phyloP scores from a whole-genome alignment of 139 green algal genomes.

The Axilococcus clingmanii region DNA sequence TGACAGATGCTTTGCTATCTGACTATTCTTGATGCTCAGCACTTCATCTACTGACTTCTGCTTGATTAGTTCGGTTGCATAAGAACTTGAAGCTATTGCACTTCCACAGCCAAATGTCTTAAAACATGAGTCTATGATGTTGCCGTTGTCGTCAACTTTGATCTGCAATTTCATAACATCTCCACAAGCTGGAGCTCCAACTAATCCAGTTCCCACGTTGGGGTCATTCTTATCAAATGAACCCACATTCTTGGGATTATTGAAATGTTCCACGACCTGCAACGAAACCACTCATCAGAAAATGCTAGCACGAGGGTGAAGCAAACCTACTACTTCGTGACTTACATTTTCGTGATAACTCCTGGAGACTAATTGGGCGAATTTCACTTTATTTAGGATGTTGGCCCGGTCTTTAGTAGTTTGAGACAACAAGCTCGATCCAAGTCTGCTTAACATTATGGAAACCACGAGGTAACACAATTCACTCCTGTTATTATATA shows the following conservation, averaged over 20 bases:
- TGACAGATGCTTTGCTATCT: slow-evolving; percentile 95
- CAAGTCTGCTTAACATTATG: no score
- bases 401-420: not conserved
- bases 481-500: no score
- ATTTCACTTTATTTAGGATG: not conserved
- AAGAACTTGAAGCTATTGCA: slow-evolving; percentile 90
- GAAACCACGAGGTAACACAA: no score
- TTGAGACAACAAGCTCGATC: no score
- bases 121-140: slow-evolving; percentile 95
- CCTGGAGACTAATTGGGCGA: not conserved
- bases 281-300: not conserved
- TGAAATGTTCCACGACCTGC: slow-evolving; percentile 96
- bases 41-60: slow-evolving; percentile 76
- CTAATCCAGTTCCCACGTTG: slow-evolving; percentile 80
- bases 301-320: not conserved
- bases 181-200: slow-evolving; percentile 89
- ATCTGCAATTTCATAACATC: slow-evolving; percentile 99
- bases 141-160: slow-evolving; percentile 76
- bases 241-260: slow-evolving; percentile 93
- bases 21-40: slow-evolving; percentile 86
- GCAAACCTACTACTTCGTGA: not conserved
- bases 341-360: slow-evolving; percentile 69
- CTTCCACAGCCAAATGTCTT: slow-evolving; percentile 99
- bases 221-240: slow-evolving; percentile 91
- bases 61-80: slow-evolving; percentile 95